Percentiles rank a stretch among this genome's conserved stretches.
Evolutionary conservation across 495 filamentous ascomycete species (phyloP).

Genomic region (Penicillium mononematosum): DNA sequence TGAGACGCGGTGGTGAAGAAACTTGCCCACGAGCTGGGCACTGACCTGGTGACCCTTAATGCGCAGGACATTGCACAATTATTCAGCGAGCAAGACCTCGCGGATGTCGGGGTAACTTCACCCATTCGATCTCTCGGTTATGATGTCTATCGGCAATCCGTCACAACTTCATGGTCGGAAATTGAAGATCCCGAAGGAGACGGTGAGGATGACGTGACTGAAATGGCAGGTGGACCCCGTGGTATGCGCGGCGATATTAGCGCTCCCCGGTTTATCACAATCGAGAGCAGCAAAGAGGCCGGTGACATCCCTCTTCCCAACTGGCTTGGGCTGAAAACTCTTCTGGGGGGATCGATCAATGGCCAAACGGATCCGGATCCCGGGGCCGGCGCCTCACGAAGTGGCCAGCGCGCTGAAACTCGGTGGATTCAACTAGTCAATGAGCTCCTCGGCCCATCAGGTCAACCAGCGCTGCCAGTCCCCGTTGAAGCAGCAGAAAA

Average conservation of each 20-base stretch:
- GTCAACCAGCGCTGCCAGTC: constrained; percentile 9
- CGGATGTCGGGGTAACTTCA: constrained; percentile 37
- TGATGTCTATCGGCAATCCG: constrained; percentile 47
- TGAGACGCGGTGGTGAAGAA: constrained; percentile 58
- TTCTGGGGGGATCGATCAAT: constrained; percentile 38
- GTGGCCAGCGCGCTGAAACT: constrained; percentile 25
- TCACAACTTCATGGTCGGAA: constrained; percentile 35
- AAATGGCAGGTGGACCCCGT: constrained; percentile 24
- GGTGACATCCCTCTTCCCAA: constrained; percentile 40
- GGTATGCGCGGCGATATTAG: constrained; percentile 22
- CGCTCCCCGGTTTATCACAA: constrained; percentile 40
- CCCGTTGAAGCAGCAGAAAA: constrained; percentile 14
- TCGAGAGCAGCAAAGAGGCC: constrained; percentile 36
- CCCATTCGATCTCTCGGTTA: constrained; percentile 64
- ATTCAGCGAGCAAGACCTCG: constrained; percentile 66
- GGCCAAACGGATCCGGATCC: constrained; percentile 28
- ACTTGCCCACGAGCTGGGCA: constrained; percentile 57
- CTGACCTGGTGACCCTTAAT: constrained; percentile 77
- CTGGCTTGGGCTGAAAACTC: constrained; percentile 36
- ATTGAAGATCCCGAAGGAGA: constrained; percentile 39
- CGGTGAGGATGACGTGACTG: constrained; percentile 42
- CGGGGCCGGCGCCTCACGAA: constrained; percentile 14
- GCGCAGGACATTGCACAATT: constrained; percentile 79
- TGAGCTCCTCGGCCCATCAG: constrained; percentile 33
- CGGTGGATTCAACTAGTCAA: constrained; percentile 40